These are phyloP conservation scores for Colletotrichum scovillei DNA, from an alignment of 2,329 filamentous ascomycete species.

Conservation along the genomic window DNA sequence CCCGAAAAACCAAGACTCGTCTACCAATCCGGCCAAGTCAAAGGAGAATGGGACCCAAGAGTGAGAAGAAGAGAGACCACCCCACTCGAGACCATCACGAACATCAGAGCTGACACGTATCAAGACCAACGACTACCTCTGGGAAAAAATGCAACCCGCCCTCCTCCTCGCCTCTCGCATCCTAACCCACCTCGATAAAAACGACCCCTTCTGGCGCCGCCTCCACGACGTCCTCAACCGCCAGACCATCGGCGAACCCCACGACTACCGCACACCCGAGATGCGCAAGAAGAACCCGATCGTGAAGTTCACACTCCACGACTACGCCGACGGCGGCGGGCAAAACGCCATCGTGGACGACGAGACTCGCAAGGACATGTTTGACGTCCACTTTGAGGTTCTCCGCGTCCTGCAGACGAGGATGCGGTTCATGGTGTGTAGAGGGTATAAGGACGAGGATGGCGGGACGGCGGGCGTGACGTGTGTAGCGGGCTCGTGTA, in stretches of 20 bases:
- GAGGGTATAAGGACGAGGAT: too few relatives aligned
- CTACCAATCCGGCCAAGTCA: constrained; percentile 39
- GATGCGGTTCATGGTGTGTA: background rate
- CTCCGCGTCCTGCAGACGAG: background rate
- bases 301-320: background rate
- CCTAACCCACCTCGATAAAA: constrained; percentile 22
- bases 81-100: too few relatives aligned
- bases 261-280: constrained; percentile 31
- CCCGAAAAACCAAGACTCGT: constrained; percentile 14
- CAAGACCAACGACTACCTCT: constrained; percentile 41
- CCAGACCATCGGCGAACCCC: constrained; percentile 23
- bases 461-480: background rate
- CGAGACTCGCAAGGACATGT: too few relatives aligned
- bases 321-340: background rate
- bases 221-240: constrained; percentile 42
- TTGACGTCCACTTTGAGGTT: too few relatives aligned
- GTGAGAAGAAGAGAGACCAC: constrained; percentile 27
- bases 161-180: constrained; percentile 42
- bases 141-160: constrained; percentile 43
- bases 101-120: constrained; percentile 12
- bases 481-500: background rate
- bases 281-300: background rate
- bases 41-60: constrained; percentile 40
- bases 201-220: constrained; percentile 38
- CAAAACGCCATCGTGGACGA: background rate